Evolutionary conservation across 768 basidiomycete genomes (phyloP).

Genomic region (Dendrothele bispora): DNA sequence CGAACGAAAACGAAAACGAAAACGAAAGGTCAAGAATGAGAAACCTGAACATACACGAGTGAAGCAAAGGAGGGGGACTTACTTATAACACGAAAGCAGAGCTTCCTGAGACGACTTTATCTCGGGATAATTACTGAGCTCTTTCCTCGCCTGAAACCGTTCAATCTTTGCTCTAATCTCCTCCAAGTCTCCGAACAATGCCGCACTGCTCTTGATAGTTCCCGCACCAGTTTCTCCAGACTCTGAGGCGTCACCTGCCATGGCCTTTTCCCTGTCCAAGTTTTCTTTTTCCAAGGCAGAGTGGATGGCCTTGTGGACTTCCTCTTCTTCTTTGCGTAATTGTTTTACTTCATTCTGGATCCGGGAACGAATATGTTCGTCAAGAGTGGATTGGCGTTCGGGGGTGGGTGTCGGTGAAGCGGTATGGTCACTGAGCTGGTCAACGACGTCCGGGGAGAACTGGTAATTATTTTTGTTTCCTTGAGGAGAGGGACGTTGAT

Average conservation of each 20-base stretch:
- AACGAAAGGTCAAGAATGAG: neutral
- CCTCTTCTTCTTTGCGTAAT: slow-evolving; percentile 68
- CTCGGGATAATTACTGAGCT: slow-evolving; percentile 52
- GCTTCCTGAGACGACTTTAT: slow-evolving; percentile 58
- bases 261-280: slow-evolving; percentile 67
- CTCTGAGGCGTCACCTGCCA: slow-evolving; percentile 44
- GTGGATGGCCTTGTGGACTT: slow-evolving; percentile 73
- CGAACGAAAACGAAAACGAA: neutral
- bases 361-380: slow-evolving; percentile 68
- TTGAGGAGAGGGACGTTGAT: slow-evolving; percentile 12
- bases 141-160: slow-evolving; percentile 58
- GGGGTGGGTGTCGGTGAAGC: slow-evolving; percentile 59
- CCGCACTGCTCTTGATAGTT: slow-evolving; percentile 56
- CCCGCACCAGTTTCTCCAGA: slow-evolving; percentile 34
- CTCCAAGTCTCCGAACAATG: slow-evolving; percentile 73
- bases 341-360: slow-evolving; percentile 69
- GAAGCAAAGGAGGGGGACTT: slow-evolving; percentile 21
- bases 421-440: slow-evolving; percentile 68
- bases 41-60: no score
- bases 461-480: slow-evolving; percentile 26
- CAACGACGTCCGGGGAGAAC: slow-evolving; percentile 85
- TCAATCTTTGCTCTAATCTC: slow-evolving; percentile 74
- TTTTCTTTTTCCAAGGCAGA: slow-evolving; percentile 85
- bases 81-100: slow-evolving; percentile 78
- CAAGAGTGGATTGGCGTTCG: slow-evolving; percentile 72